phyloP scores from a whole-genome alignment of 306 rosid genomes.

The Arachis hypogaea region DNA sequence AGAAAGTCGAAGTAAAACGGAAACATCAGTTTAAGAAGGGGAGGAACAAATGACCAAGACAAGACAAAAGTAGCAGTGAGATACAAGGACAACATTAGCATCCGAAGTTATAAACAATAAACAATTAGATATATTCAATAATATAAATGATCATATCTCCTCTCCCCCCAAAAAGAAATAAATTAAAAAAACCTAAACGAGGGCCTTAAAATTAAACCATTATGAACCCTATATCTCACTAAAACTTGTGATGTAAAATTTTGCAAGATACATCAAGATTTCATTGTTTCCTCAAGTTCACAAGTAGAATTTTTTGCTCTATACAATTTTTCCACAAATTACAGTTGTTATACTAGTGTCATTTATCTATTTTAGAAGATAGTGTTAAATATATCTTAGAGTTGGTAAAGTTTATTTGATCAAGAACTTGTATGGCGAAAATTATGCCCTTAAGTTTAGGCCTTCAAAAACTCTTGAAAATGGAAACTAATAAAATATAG shows the following conservation, averaged over 20 bases:
- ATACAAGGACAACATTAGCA: constrained; percentile 84
- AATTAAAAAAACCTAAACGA: neutral
- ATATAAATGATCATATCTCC: neutral
- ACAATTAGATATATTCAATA: constrained; percentile 20
- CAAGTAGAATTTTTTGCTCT: neutral
- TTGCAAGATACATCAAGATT: constrained; percentile 7
- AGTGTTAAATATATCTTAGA: neutral
- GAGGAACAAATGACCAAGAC: constrained; percentile 97
- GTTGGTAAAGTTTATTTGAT: constrained; percentile 20
- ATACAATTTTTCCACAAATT: constrained; percentile 13
- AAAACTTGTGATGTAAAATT: neutral
- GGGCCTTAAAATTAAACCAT: neutral
- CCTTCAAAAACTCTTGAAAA: neutral
- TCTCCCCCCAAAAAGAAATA: neutral
- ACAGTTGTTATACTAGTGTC: neutral
- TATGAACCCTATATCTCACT: constrained; percentile 23
- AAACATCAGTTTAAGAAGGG: constrained; percentile 76
- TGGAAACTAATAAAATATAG: constrained; percentile 25
- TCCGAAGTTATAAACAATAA: constrained; percentile 48
- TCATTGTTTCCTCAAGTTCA: neutral
- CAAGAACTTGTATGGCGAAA: neutral
- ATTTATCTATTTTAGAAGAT: constrained; percentile 19
- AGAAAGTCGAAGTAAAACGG: constrained; percentile 26
- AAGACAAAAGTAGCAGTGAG: constrained; percentile 70
- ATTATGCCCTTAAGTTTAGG: constrained; percentile 23